Base-by-base conservation (phyloP, 345 rosid genomes). In the Psidium guajava region DNA sequence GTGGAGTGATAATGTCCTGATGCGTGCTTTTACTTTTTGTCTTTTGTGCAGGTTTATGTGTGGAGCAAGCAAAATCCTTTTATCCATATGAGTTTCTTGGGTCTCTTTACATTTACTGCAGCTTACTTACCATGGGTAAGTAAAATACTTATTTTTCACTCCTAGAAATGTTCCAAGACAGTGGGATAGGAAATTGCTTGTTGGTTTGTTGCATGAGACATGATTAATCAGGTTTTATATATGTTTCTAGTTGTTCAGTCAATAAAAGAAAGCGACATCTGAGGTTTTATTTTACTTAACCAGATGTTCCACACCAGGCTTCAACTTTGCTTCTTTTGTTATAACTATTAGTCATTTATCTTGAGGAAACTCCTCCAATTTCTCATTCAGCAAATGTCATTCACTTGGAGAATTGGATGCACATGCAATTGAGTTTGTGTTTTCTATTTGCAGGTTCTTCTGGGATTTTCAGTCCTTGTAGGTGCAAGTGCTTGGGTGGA, bases 41-140 rank as follows among this genome's bases (percentile, higher is more conserved):
- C 25, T 27, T 16, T 20, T 53, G 14, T 86, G 51, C 88, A 96
- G 99, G 99, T 97, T 58, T 97, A 97, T 91, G 99, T 97, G 83
- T 97, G 99, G 99, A 97, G 99, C 86, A 97, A 97, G 90, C 99
- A 96, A 89, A 96, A 97, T 83, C 99, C 99, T 85, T 95, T 92
- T 80, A 95, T 97, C 89, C 99, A 95, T 86, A 97, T 97, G 99
- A 97, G 98, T 89, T 97, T 97, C 91, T 91, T 97, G 92, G 98
- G 98, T 49, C 93, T 97, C 54, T 96, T 97, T 89, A 96, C 98
- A 83, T 96, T 97, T 80, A 96, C 99, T 7, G 98, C 98, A 84
- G 99, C 98, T 42, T 97, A 97, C 85, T 89, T 97, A 56, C 99
- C 99, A 47, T 96, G 99, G 99, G 99, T 96, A 86, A 91, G 97